Conservation (phyloP, 768 basidiomycete genomes). For the Kondoa malvinella region DNA sequence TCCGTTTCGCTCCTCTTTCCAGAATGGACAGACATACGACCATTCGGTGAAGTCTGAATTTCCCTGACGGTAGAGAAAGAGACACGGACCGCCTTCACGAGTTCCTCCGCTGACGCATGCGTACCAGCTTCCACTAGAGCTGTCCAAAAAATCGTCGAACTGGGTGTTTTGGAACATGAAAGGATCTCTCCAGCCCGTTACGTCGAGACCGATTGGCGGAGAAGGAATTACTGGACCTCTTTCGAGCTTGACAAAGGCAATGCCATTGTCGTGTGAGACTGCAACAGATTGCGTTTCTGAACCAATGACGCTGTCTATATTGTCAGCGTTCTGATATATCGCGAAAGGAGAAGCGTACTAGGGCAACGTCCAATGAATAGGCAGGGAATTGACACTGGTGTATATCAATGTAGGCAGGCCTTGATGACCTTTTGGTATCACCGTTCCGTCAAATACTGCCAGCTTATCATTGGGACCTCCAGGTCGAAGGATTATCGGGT, state of each 20-base stretch:
- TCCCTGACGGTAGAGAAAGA: neutral
- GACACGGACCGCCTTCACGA: neutral
- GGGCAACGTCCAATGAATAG: neutral
- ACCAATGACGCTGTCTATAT: too few species aligned
- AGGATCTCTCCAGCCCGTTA: conserved; percentile 6
- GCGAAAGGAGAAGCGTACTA: too few species aligned
- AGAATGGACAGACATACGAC: neutral
- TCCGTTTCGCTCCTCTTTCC: too few species aligned
- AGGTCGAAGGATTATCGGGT: neutral
- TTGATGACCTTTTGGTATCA: neutral
- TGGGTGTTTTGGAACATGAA: neutral
- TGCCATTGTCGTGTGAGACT: neutral
- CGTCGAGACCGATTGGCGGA: neutral
- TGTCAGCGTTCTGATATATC: too few species aligned
- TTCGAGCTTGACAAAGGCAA: neutral
- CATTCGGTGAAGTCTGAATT: neutral
- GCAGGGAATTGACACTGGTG: neutral
- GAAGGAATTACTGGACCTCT: neutral
- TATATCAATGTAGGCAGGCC: conserved; percentile 1
- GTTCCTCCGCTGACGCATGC: neutral
- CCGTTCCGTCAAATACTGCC: conserved; percentile 2
- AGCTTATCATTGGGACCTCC: neutral
- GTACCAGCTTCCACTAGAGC: neutral
- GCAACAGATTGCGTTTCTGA: neutral
- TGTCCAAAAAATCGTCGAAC: neutral